Conservation (phyloP, 805 yeast genomes). For the Isabelozyma rhagii region DNA sequence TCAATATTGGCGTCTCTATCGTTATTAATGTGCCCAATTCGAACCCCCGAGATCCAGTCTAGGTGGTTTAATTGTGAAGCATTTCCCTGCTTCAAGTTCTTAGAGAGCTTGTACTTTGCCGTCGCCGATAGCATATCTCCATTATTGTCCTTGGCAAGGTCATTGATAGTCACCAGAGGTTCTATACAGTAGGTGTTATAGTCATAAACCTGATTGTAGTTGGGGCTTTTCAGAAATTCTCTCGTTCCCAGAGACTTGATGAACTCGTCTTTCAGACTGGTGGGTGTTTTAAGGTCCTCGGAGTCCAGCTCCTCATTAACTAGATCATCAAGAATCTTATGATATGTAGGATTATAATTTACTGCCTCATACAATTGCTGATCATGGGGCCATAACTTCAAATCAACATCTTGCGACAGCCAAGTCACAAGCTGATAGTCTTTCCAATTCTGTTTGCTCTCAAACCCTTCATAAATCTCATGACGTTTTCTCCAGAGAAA, state of each 20-base stretch:
- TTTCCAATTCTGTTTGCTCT: constrained; percentile 56
- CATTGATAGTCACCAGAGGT: constrained; percentile 33
- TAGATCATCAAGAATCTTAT: constrained; percentile 16
- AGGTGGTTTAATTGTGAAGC: constrained; percentile 58
- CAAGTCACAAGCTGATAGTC: constrained; percentile 92
- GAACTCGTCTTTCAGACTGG: neutral
- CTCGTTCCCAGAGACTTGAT: constrained; percentile 1
- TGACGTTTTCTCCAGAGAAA: constrained; percentile 74
- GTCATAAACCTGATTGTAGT: constrained; percentile 7
- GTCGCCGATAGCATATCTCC: constrained; percentile 37
- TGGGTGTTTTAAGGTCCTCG: constrained; percentile 3
- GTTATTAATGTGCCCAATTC: constrained; percentile 49
- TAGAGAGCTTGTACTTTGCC: constrained; percentile 30
- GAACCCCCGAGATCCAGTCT: constrained; percentile 91
- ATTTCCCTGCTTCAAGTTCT: constrained; percentile 33
- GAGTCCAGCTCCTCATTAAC: constrained; percentile 11
- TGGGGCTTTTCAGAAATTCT: neutral
- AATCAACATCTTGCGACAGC: constrained; percentile 79
- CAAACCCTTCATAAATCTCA: constrained; percentile 42
- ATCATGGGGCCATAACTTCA: constrained; percentile 72
- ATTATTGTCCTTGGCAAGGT: constrained; percentile 25
- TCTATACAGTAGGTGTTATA: constrained; percentile 36
- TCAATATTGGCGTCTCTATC: constrained; percentile 7
- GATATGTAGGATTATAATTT: constrained; percentile 35
- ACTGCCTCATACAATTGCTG: constrained; percentile 34